Conservation (phyloP, 208 protist genomes). For the Jaenimonas drosophilae region DNA sequence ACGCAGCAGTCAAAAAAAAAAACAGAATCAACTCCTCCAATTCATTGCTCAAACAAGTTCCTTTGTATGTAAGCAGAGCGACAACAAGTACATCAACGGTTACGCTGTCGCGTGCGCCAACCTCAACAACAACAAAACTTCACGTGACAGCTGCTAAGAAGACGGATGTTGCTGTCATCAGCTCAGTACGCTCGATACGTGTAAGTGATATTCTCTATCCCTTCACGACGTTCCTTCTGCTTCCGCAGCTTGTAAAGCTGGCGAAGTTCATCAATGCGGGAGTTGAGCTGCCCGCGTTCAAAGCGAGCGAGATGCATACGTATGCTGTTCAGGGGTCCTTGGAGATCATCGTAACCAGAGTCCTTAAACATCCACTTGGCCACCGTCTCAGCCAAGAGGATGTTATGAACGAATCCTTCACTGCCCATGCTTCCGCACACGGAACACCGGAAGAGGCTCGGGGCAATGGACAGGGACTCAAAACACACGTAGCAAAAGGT, state of each 20-base stretch:
- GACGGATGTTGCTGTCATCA: too few relatives aligned
- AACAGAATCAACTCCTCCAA: too few relatives aligned
- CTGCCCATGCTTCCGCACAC: conserved; percentile 79
- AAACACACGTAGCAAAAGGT: conserved; percentile 76
- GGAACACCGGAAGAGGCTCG: conserved; percentile 75
- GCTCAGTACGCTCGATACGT: conserved; percentile 64
- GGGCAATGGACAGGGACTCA: conserved; percentile 67
- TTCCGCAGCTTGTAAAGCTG: conserved; percentile 17
- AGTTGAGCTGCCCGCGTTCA: conserved; percentile 31
- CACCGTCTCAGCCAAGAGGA: conserved; percentile 68
- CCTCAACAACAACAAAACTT: too few relatives aligned
- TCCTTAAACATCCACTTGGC: conserved; percentile 91
- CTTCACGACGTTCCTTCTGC: conserved; percentile 6
- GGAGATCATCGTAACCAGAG: conserved; percentile 60
- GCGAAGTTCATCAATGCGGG: conserved; percentile 27
- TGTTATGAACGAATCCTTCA: conserved; percentile 79
- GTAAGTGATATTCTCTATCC: conserved; percentile 46
- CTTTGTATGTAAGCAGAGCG: too few relatives aligned
- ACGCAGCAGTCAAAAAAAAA: too few relatives aligned
- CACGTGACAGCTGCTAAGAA: too few relatives aligned
- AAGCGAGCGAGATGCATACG: conserved; percentile 74
- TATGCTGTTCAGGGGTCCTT: conserved; percentile 61
- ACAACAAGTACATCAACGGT: too few relatives aligned
- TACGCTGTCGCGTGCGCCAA: too few relatives aligned
- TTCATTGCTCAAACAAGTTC: too few relatives aligned